Evolutionary conservation across 2,329 filamentous ascomycete species (phyloP), one percentile per base, ranked within the genome.

Genomic region (Coniella lustricola): DNA sequence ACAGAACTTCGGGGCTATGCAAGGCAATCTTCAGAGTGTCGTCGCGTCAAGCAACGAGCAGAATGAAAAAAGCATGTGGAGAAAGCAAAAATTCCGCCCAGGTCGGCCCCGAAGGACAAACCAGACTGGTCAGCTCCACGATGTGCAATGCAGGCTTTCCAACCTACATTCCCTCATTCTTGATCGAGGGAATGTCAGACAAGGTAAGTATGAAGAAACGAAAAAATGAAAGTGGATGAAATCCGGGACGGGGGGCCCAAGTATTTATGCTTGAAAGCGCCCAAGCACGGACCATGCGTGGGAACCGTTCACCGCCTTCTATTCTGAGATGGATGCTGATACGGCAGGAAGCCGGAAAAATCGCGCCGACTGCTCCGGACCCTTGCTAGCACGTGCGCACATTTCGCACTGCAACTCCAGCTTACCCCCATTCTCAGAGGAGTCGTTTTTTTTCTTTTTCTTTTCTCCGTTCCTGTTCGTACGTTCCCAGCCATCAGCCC

Each of bases 21-120:
- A n/a, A 20, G 32, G 14, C 10, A 21, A 34, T 65, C 69, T 72
- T 73, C 71, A 62, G 74, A 68, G 59, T 66, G 63, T 50, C 68
- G 60, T 57, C 59, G 62, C 69, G 33, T 63, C 50, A 61, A 62
- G 64, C 62, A 57, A 53, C 53, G 57, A 45, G 49, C 65, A 69
- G 55, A 69, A 73, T 68, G 72, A 74, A 74, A 74, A 67, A 55
- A 47, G 42, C 37, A 21, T 43, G n/a, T 40, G 41, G 17, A 22
- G 54, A 65, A 57, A 73, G 64, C 69, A 71, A 73, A 71, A 73
- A 72, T 73, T 73, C 35, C 67, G 62, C 67, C 65, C 63, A 65
- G 69, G 66, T 74, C 68, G 71, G 71, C 67, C 68, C 67, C 66
- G 65, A 73, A 74, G 69, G 69, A 68, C 70, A 73, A 72, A 72